Base-by-base conservation (phyloP, 2,329 filamentous ascomycete species). In the Ceratocystis papillata region DNA sequence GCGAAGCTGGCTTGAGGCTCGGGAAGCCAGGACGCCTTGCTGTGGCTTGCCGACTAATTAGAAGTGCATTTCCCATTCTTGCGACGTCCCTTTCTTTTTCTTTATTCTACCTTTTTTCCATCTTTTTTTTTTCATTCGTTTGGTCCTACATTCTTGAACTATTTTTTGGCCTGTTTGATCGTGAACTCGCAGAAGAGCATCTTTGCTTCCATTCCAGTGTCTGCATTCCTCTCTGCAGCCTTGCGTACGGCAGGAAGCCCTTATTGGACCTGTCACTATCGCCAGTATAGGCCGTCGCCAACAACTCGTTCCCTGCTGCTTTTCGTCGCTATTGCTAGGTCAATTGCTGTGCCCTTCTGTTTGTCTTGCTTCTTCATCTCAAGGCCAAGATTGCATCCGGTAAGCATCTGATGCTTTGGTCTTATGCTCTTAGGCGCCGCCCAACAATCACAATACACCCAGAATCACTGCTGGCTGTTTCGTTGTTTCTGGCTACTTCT, bases 11-110 rank as follows among this genome's bases (percentile, higher is more conserved):
- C 53, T 17, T 17, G 28, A 30, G 5, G 53, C 53, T n/a, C 15
- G 28, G 53, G 53, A 59, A 30, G 25, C 3, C 53, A 59, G 53
- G 28, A 59, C 61, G 44, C 44, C 44, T 37, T 63, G 53, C 28
- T 59, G 44, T 50, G 46, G 61, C 61, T 50, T 48, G 46, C 44
- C 37, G 46, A 62, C 30, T 57, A 60, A 65, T 65, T 65, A 59
- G 63, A 45, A 60, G 63, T 44, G 50, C 50, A 45, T 41, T 59
- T 59, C 63, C 50, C 57, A 22, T 25, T 65, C 44, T 41, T 20
- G 57, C 10, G 15, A 53, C 10, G 7, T 25, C 50, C 45, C 20
- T 28, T 33, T 41, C 65, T 50, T 55, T 57, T 60, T 57, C 64
- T 61, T 62, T 50, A 65, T 67, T 57, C 55, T 10, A 41, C 10